Evolutionary conservation across 2,329 filamentous ascomycete species (phyloP).

Genomic region (Sporothrix curviconia): DNA sequence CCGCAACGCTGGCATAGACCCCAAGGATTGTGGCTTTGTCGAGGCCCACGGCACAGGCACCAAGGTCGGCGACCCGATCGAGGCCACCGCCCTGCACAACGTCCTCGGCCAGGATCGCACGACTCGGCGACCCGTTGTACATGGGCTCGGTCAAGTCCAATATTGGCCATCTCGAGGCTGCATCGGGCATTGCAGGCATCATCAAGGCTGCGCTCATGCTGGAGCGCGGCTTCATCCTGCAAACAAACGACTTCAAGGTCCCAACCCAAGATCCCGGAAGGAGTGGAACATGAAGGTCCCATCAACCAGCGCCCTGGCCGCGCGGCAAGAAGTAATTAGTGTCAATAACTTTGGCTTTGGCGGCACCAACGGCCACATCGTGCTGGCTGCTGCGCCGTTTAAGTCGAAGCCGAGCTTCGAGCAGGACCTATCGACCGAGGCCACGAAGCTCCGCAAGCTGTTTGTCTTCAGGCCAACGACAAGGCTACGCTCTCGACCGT

Average conservation of each 20-base stretch:
- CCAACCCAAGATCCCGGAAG: slow-evolving; percentile 43
- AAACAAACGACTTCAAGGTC: slow-evolving; percentile 44
- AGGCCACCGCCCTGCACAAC: slow-evolving; percentile 37
- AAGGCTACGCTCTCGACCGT: slow-evolving; percentile 28
- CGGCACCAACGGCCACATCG: slow-evolving; percentile 39
- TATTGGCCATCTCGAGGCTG: slow-evolving; percentile 45
- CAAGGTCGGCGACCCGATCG: slow-evolving; percentile 48
- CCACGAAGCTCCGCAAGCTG: slow-evolving; percentile 29
- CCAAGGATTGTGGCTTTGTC: slow-evolving; percentile 35
- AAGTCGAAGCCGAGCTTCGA: slow-evolving; percentile 26
- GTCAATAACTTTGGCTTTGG: slow-evolving; percentile 45
- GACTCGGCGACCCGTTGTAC: slow-evolving; percentile 23
- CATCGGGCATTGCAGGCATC: slow-evolving; percentile 42
- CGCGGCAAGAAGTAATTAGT: slow-evolving; percentile 43
- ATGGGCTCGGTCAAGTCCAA: slow-evolving; percentile 34
- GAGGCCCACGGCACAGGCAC: slow-evolving; percentile 55
- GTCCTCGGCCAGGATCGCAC: slow-evolving; percentile 27
- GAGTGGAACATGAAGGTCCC: slow-evolving; percentile 46
- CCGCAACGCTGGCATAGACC: slow-evolving; percentile 31
- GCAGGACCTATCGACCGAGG: slow-evolving; percentile 26
- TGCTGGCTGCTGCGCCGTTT: slow-evolving; percentile 35
- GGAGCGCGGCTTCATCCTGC: slow-evolving; percentile 43
- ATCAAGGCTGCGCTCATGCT: slow-evolving; percentile 48
- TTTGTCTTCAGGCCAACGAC: slow-evolving; percentile 39
- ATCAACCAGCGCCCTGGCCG: slow-evolving; percentile 38